Evolutionary conservation across 2,329 filamentous ascomycete genomes (phyloP), one percentile per base, ranked within the genome.

Genomic region (Penicillium sp.): DNA sequence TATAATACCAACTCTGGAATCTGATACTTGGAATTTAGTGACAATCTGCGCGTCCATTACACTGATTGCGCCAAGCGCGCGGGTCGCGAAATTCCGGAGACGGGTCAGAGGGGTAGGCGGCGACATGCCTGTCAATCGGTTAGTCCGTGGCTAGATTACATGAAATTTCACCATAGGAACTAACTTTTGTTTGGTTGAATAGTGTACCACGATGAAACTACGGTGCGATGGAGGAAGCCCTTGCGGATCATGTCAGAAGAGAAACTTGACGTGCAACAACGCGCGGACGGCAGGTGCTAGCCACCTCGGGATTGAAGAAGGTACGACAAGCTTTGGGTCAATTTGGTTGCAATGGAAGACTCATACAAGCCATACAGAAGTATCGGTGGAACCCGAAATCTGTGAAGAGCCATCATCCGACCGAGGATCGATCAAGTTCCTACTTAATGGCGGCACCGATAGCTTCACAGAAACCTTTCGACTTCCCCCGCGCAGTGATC

Each of bases 111-210:
- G 65, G 78, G 78, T 45, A 71, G 78, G 62, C 67, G 77, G 35
- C 76, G 77, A 50, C 78, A 80, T 76, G 78, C 78, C 5, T 80
- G 78, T 63, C 75, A 78, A 71, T 78, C 77, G 35, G 78, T 75
- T 67, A 65, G 72, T 69, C 21, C 50, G 33, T 17, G 15, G 46
- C 15, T 21, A n/a, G 4, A 29, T 21, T 46, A 23, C 23, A n/a
- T 19, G 4, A 9, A 40, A 8, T 6, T 7, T 25, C 31, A 5
- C 12, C 19, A 19, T 29, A 17, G 0, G 5, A 17, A 49, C 40
- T 47, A 46, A 49, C 17, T 15, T 5, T 31, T 3, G 29, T 29
- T 12, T 29, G 27, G 27, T 50, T 17, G 17, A 40, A 27, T 58
- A 80, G 78, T 80, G 78, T 61, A 80, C 76, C 17, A 70, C 75